Evolutionary conservation across 805 yeast species (phyloP), one percentile per base, ranked within the genome.

Genomic region (Lipomyces yamanashiensis): DNA sequence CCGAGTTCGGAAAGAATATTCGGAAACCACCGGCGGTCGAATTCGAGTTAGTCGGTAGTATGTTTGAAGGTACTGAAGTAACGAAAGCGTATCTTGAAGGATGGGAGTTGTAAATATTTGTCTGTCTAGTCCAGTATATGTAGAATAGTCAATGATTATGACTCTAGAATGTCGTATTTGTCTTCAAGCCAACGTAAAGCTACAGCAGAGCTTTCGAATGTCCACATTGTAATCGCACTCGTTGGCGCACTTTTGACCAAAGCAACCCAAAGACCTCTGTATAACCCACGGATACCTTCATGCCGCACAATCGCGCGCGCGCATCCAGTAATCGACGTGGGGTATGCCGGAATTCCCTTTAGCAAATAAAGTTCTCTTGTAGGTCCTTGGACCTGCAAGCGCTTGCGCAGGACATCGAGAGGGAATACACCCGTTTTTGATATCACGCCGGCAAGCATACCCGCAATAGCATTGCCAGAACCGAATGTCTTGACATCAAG

Each of bases 351-450:
- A 3, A 65, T 58, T 8, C 52, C 44, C 17, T 36, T 34, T 10
- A 59, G 34, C 6, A 45, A 39, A 40, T 61, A 56, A 19, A 12
- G 41, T 7, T 63, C 52, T 17, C 74, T 63, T 47, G 69, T 68
- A 54, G 77, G 70, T 10, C 78, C 80, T 55, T 79, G 81, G 9
- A 92, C 85, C 74, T 93, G 98, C 50, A 88, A 75, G 44, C 96
- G 78, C 71, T 91, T 86, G 23, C 97, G 80, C 1, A 92, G 73
- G 0, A 96, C 85, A 74, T 95, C 99, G 50, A 95, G 74, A 0
- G 99, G 99, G 75, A 90, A 95, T 0, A 90, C 86, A 0, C 85
- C 67, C 0, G 86, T 82, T 74, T 95, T 95, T 12, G 96, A 83
- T 2, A 85, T 68, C 0, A 85, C 79, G 0, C 98, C 98, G 0